Base-by-base conservation (phyloP, 345 rosid genomes). In the Aegle marmelos region DNA sequence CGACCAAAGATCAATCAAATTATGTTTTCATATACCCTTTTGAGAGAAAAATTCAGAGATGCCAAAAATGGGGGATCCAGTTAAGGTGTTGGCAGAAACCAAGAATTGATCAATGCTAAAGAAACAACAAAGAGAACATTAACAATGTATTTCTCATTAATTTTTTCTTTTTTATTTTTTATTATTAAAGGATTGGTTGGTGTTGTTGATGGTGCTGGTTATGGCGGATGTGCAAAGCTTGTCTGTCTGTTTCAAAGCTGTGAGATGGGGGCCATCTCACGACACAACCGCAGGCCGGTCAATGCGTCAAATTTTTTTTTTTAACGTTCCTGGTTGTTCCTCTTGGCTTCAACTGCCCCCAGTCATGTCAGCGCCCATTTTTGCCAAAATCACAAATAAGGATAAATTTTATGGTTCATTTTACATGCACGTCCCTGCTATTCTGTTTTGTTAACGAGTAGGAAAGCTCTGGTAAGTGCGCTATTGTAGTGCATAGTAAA, bases 221-320 rank as follows among this genome's bases (percentile, higher is more conserved):
- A 65, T 76, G 79, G 50, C 36, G 56, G 11, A 34, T 50, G 56
- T 34, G 61, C 1, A 30, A 72, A 30, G 8, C 5, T 25, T 28
- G 41, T 41, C 57, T 45, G 41, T 8, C 4, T 9, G 68, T 41
- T 41, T 74, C 68, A 75, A 75, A 50, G 37, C 19, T 1, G 74
- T 31, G 60, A 50, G 74, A 70, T 53, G 75, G 10, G 6, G 28
- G 14, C 53, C 76, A 58, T 58, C 76, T 36, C 71, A 75, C 59
- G 25, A 54, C 63, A 54, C 53, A 27, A 67, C 72, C 37, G 24
- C 21, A 7, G 2, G 33, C 53, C 64, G 54, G 50, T 76, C 62
- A 76, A 76, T 76, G 64, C 78, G 72, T 75, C 53, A 54, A 14
- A n/a, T n/a, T n/a, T 6, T 53, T 65, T 24, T 50, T 22, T 65